Percentiles rank a stretch among this genome's conserved stretches.
phyloP scores from a whole-genome alignment of 352 stramenopile species.

The Pythium brachiatum region DNA sequence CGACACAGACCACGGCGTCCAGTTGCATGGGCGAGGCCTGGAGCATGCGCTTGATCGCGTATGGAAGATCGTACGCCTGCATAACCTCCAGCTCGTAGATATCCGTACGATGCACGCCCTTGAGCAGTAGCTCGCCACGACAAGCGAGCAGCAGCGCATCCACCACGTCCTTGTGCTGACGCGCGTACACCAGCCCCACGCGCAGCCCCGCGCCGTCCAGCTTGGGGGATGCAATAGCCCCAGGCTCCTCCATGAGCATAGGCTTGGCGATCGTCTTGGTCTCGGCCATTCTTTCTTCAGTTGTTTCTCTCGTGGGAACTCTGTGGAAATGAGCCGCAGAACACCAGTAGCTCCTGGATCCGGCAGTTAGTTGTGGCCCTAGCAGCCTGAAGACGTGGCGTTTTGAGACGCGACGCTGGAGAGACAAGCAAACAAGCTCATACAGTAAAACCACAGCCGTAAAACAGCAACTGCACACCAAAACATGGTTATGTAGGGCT shows the following conservation, averaged over 20 bases:
- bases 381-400: background rate
- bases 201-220: slow-evolving; percentile 19
- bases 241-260: slow-evolving; percentile 39
- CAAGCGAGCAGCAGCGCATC: slow-evolving; percentile 26
- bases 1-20: slow-evolving; percentile 26
- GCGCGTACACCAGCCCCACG: slow-evolving; percentile 25
- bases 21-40: slow-evolving; percentile 16
- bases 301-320: background rate
- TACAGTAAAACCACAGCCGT: background rate
- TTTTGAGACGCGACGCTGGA: background rate
- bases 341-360: background rate
- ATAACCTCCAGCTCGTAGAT: slow-evolving; percentile 31
- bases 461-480: background rate
- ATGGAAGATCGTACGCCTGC: slow-evolving; percentile 28
- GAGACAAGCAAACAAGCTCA: too few relatives aligned
- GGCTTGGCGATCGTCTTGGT: slow-evolving; percentile 24
- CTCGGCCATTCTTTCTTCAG: slow-evolving; percentile 15
- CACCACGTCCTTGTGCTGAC: slow-evolving; percentile 25
- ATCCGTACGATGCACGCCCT: slow-evolving; percentile 23
- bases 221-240: slow-evolving; percentile 26
- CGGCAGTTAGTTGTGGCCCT: too few relatives aligned
- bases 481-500: background rate
- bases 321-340: background rate
- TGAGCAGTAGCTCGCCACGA: slow-evolving; percentile 30
- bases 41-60: slow-evolving; percentile 27